Evolutionary conservation across 2,329 filamentous ascomycete species (phyloP).

Genomic region (Hyphodiscus sp.): DNA sequence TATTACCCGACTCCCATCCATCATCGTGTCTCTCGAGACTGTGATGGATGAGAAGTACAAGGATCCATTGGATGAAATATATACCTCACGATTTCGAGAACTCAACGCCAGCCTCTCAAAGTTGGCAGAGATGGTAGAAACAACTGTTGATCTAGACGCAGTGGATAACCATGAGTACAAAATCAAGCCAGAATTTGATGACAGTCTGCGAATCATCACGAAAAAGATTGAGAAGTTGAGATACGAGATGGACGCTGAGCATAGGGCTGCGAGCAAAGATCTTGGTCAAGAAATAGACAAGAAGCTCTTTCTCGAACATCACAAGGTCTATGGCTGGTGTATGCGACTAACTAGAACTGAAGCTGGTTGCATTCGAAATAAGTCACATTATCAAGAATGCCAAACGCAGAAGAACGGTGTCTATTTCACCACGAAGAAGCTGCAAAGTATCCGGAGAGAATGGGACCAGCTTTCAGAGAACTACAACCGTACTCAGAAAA

Average conservation of each 20-base stretch:
- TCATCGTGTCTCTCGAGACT: slow-evolving; percentile 80
- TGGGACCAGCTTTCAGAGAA: slow-evolving; percentile 91
- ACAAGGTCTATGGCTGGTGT: slow-evolving; percentile 93
- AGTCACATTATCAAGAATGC: slow-evolving; percentile 83
- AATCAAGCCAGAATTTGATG: slow-evolving; percentile 97
- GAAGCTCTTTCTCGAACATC: slow-evolving; percentile 96
- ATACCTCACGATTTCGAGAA: slow-evolving; percentile 75
- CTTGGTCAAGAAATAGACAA: slow-evolving; percentile 92
- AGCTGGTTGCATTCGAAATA: slow-evolving; percentile 88
- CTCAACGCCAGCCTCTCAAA: slow-evolving; percentile 75
- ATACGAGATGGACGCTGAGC: slow-evolving; percentile 77
- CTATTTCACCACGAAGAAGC: slow-evolving; percentile 84
- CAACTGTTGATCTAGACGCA: slow-evolving; percentile 91
- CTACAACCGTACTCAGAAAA: slow-evolving; percentile 90
- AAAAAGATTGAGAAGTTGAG: slow-evolving; percentile 84
- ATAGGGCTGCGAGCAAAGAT: slow-evolving; percentile 68
- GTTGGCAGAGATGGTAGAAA: slow-evolving; percentile 96
- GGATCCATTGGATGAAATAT: slow-evolving; percentile 76
- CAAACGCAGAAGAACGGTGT: slow-evolving; percentile 99
- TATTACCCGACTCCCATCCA: slow-evolving; percentile 81
- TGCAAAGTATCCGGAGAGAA: slow-evolving; percentile 78
- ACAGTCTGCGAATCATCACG: slow-evolving; percentile 77
- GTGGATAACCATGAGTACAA: slow-evolving; percentile 97
- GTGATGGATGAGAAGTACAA: slow-evolving; percentile 96
- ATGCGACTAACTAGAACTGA: slow-evolving; percentile 89